phyloP scores from a whole-genome alignment of 2,329 filamentous ascomycete genomes.

The Aspergillus aculeatinus region DNA sequence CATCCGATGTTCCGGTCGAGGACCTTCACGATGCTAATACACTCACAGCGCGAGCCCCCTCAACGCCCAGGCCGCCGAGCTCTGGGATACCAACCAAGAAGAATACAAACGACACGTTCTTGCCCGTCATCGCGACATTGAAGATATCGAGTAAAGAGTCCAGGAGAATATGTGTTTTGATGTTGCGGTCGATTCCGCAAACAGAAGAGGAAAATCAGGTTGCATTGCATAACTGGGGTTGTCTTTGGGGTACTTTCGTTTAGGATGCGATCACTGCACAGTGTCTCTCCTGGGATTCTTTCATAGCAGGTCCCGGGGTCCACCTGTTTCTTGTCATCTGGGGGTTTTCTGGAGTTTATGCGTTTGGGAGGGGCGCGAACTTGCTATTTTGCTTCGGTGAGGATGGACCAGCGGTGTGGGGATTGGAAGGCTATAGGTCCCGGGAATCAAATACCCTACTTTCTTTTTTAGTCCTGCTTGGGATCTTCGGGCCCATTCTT shows the following conservation, averaged over 20 bases:
- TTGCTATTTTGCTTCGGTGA: background rate
- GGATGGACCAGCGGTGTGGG: background rate
- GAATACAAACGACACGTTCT: constrained; percentile 81
- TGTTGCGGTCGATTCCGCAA: constrained; percentile 7
- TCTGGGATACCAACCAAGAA: constrained; percentile 85
- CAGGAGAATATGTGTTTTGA: background rate
- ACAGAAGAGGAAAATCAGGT: constrained; percentile 7
- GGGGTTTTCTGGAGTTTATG: constrained; percentile 5
- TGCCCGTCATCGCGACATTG: constrained; percentile 60
- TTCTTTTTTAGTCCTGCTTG: background rate
- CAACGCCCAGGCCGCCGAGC: constrained; percentile 91
- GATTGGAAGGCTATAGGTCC: background rate
- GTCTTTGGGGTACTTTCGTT: constrained; percentile 8
- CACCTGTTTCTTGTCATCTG: background rate
- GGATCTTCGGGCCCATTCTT: background rate
- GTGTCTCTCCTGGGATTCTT: background rate
- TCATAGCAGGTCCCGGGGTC: background rate
- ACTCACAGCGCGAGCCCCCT: constrained; percentile 75
- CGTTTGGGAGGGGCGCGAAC: background rate
- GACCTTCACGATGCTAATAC: constrained; percentile 11
- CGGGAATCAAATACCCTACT: constrained; percentile 8
- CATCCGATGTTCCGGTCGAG: background rate
- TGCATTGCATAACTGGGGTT: constrained; percentile 20
- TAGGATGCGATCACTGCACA: constrained; percentile 5
- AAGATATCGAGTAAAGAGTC: constrained; percentile 43